phyloP scores from a whole-genome alignment of 176 grass and related monocot species.

The maize (Zea mays) region DNA sequence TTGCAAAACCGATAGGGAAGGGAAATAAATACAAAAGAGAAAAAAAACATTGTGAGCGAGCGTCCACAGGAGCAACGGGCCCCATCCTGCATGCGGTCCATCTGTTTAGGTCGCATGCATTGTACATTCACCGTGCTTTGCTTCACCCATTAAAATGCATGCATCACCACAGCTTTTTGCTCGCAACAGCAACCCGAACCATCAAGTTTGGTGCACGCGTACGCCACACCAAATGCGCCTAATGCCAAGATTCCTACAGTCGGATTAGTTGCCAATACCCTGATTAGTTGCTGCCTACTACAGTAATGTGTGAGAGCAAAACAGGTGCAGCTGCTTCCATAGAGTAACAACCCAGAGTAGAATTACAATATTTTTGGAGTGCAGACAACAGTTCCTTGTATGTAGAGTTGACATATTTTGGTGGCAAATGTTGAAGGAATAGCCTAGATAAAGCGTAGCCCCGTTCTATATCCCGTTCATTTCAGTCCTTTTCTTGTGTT shows the following conservation, averaged over 20 bases:
- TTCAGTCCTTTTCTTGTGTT: not conserved
- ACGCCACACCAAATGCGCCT: constrained; percentile 43
- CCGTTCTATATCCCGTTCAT: constrained; percentile 21
- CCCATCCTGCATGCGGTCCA: constrained; percentile 47
- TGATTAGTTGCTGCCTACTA: constrained; percentile 6
- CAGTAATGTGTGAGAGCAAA: constrained; percentile 1
- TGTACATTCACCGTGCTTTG: constrained; percentile 49
- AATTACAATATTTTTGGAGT: not conserved
- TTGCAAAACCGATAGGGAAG: constrained; percentile 38
- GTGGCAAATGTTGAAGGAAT: not conserved
- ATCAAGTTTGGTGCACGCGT: constrained; percentile 42
- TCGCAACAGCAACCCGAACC: constrained; percentile 46
- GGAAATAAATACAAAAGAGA: constrained; percentile 48
- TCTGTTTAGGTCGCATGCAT: constrained; percentile 45
- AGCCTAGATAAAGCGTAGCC: not conserved
- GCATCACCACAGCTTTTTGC: constrained; percentile 47
- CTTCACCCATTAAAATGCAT: constrained; percentile 45
- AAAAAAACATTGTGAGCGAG: constrained; percentile 39
- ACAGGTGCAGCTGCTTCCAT: constrained; percentile 7
- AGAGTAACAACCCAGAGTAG: not conserved
- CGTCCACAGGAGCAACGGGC: constrained; percentile 27
- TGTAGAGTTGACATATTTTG: not conserved
- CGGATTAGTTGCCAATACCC: not conserved
- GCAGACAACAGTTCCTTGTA: not conserved
- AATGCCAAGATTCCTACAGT: constrained; percentile 46